Base-by-base conservation (phyloP, 306 rosid species). In the Fragaria nilgerrensis region DNA sequence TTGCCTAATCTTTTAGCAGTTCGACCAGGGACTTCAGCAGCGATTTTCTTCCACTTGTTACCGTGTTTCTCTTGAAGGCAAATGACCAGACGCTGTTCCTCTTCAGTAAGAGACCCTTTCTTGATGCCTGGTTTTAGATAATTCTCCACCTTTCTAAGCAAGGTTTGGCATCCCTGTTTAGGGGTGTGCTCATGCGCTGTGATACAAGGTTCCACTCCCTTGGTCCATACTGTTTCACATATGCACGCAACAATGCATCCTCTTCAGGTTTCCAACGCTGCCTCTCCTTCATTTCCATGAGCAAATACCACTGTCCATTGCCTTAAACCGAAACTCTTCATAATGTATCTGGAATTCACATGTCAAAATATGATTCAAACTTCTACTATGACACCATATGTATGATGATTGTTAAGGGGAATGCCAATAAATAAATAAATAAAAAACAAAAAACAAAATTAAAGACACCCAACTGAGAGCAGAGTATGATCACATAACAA, bases 91-190 rank as follows among this genome's bases (percentile, higher is more conserved):
- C 77, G 90, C 73, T 90, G 97, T 73, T 90, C 97, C 78, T 90
- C 93, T 77, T 88, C 96, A 0, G 91, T 90, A 7, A 92, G 96
- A 73, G 97, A 89, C 58, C 92, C 97, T 77, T 92, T 90, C 88
- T 87, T 90, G 61, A 90, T 92, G 14, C 93, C 92, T 0, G 97
- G 97, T 75, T 92, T 92, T 69, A 92, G 96, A 77, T 92, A 92
- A 77, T 90, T 90, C 87, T 92, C 97, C 96, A 92, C 92, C 97
- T 84, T 81, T 90, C 96, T 84, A 92, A 85, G 77, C 96, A 92
- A 5, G 97, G 90, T 75, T 92, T 90, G 3, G 97, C 93, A 58
- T 92, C 97, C 69, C 97, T 73, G 52, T 88, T 80, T 52, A 92
- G 87, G 74, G 92, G 81, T 14, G 87, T 79, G 88, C 83, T 85